phyloP scores from a whole-genome alignment of 257 asterid genomes.

The Lithospermum erythrorhizon region DNA sequence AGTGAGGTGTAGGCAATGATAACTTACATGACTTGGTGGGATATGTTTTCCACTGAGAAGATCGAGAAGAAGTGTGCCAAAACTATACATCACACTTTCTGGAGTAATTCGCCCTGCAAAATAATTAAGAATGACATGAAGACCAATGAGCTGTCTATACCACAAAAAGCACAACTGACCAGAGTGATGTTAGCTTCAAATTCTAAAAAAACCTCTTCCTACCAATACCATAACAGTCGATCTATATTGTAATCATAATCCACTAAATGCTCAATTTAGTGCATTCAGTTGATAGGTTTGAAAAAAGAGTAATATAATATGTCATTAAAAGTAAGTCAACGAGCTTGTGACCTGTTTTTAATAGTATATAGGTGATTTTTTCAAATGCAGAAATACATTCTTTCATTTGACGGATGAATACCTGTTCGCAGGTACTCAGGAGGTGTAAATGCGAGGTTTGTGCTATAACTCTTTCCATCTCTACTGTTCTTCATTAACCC shows the following conservation, averaged over 20 bases:
- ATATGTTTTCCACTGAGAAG: conserved; percentile 96
- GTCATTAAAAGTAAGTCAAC: background rate
- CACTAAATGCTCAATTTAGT: background rate
- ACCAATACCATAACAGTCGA: too few species aligned
- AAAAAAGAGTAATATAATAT: background rate
- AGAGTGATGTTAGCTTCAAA: too few species aligned
- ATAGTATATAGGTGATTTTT: background rate
- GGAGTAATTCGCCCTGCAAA: conserved; percentile 80
- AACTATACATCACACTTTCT: conserved; percentile 88
- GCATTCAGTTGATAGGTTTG: background rate
- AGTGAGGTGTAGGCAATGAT: background rate
- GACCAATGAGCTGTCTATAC: background rate
- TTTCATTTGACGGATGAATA: conserved; percentile 8
- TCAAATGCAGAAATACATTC: background rate
- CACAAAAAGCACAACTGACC: background rate
- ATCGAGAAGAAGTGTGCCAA: conserved; percentile 91
- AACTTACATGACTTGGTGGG: conserved; percentile 91
- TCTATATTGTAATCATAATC: too few species aligned
- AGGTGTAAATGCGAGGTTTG: conserved; percentile 69
- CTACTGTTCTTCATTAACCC: conserved; percentile 69
- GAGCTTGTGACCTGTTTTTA: background rate
- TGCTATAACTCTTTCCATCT: conserved; percentile 72
- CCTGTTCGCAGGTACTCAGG: conserved; percentile 66
- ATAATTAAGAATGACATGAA: conserved; percentile 5
- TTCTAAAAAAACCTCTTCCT: too few species aligned